Evolutionary conservation across 1,139 yeast species (phyloP).

Genomic region (Hansenula lynferdii): DNA sequence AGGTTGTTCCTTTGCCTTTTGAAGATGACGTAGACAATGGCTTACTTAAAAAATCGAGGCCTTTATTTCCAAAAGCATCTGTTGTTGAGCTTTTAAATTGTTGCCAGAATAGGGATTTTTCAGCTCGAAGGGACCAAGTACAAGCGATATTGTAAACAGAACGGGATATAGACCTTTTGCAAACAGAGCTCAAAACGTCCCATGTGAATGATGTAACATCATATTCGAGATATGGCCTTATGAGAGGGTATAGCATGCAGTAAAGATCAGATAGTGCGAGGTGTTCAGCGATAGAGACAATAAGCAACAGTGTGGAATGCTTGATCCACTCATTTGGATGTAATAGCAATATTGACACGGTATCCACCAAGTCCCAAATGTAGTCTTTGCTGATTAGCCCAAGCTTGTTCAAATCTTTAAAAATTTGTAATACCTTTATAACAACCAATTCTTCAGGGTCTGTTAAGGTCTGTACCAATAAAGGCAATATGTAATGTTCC

Average conservation of each 20-base stretch:
- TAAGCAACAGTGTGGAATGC: constrained; percentile 57
- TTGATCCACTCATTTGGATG: constrained; percentile 92
- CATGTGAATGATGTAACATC: constrained; percentile 69
- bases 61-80: constrained; percentile 41
- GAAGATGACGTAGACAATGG: constrained; percentile 19
- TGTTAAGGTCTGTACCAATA: constrained; percentile 73
- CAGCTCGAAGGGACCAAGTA: constrained; percentile 68
- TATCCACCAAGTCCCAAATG: constrained; percentile 46
- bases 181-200: constrained; percentile 58
- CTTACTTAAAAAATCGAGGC: constrained; percentile 32
- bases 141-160: constrained; percentile 61
- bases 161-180: constrained; percentile 62
- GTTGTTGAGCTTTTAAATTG: constrained; percentile 33
- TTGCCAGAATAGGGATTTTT: constrained; percentile 77
- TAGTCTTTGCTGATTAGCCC: constrained; percentile 46
- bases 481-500: constrained; percentile 84
- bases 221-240: constrained; percentile 71
- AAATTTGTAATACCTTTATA: constrained; percentile 65
- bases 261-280: constrained; percentile 73
- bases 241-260: constrained; percentile 77
- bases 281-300: constrained; percentile 58
- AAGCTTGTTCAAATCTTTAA: constrained; percentile 49
- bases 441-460: constrained; percentile 86
- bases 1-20: constrained; percentile 24
- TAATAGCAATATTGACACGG: constrained; percentile 48